A percentile compares a stretch with the other conserved stretches of the same genome.
These are phyloP conservation scores for Talaromyces sp. DNA, from an alignment of 2,329 filamentous ascomycete species.

Conservation along the genomic window DNA sequence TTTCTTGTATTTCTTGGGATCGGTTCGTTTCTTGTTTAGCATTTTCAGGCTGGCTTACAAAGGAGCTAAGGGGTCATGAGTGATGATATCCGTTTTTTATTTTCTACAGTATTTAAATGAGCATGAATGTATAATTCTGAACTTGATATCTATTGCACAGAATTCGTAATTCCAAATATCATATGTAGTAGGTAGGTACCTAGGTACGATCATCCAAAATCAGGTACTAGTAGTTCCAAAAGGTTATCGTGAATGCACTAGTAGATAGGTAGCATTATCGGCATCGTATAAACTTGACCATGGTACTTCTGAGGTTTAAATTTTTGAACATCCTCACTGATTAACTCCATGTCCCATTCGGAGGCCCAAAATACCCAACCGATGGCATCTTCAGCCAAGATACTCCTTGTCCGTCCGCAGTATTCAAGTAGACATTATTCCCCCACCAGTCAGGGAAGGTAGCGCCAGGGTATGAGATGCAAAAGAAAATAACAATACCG, in stretches of 20 bases:
- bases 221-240: too few relatives aligned
- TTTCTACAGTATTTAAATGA: slow-evolving; percentile 10
- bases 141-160: neutral
- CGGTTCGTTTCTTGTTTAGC: slow-evolving; percentile 19
- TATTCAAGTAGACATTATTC: slow-evolving; percentile 37
- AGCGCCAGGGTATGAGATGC: slow-evolving; percentile 35
- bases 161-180: too few relatives aligned
- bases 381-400: slow-evolving; percentile 31
- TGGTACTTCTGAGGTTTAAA: too few relatives aligned
- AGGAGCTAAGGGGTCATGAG: slow-evolving; percentile 33
- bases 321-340: neutral
- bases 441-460: slow-evolving; percentile 38
- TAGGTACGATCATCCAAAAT: too few relatives aligned
- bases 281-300: too few relatives aligned
- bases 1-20: slow-evolving; percentile 18
- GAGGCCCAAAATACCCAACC: slow-evolving; percentile 35
- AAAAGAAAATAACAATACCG: slow-evolving; percentile 41
- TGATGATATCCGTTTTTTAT: slow-evolving; percentile 34
- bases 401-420: slow-evolving; percentile 33
- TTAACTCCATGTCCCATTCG: slow-evolving; percentile 33
- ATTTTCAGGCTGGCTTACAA: slow-evolving; percentile 28
- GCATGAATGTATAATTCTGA: slow-evolving; percentile 13
- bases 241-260: too few relatives aligned
- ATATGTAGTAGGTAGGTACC: too few relatives aligned
- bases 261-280: too few relatives aligned